Conservation (phyloP, 441 rosid species). For the Isatis lusitanica region DNA sequence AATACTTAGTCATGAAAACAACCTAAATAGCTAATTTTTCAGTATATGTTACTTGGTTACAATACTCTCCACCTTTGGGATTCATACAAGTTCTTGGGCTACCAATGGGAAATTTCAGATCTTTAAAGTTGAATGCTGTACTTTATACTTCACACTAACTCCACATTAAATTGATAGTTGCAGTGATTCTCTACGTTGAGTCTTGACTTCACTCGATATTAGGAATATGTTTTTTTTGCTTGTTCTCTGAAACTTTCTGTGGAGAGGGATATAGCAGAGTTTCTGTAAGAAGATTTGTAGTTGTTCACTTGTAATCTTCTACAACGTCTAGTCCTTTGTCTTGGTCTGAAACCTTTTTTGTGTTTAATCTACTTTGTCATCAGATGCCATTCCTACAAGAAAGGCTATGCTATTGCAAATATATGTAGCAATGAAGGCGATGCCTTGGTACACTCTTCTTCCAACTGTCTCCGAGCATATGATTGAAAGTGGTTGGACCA, state of each 20-base stretch:
- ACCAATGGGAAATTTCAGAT: too few relatives aligned
- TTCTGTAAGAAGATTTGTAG: background rate
- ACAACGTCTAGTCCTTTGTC: background rate
- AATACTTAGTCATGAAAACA: background rate
- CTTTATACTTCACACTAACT: background rate
- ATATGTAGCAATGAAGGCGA: constrained; percentile 91
- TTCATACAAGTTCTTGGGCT: background rate
- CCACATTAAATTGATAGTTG: background rate
- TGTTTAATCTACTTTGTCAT: constrained; percentile 28
- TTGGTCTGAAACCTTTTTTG: background rate
- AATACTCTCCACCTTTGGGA: background rate
- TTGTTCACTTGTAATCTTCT: background rate
- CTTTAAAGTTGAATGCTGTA: too few relatives aligned
- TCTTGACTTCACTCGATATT: background rate
- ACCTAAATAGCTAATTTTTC: background rate
- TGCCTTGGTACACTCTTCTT: constrained; percentile 88
- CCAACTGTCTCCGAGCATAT: constrained; percentile 83
- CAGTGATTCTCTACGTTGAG: background rate
- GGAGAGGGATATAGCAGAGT: background rate
- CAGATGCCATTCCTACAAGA: constrained; percentile 85
- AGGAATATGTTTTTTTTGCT: background rate
- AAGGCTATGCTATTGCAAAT: constrained; percentile 86
- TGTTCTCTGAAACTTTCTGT: background rate
- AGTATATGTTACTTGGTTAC: background rate
- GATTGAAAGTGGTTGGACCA: constrained; percentile 93